Base-by-base conservation (phyloP, 2,329 filamentous ascomycete species). In the Sclerotinia trifoliorum region DNA sequence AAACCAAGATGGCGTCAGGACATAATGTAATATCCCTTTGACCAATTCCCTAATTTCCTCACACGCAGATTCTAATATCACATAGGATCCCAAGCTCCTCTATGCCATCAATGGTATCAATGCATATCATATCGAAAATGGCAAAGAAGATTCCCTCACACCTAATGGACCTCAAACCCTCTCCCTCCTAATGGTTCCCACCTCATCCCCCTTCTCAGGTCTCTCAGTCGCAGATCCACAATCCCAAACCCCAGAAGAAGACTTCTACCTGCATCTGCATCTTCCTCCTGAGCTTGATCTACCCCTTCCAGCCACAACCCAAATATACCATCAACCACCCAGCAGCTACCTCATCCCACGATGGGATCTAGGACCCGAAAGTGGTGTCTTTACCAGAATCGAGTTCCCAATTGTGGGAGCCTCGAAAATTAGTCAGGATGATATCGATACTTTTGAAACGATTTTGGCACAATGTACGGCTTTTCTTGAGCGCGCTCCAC, bases 381-480 rank as follows among this genome's bases (percentile, higher is more conserved):
- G 89, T 72, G 94, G 93, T 69, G 92, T 93, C 24, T 98, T 98
- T 77, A 97, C 94, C 26, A 86, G 93, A 67, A 93, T 99, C 77
- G 91, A 97, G 78, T 98, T 99, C 73, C 94, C 94, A 0, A 78
- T 84, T 3, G 82, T 91, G 32, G 92, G 92, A 26, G 88, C 83
- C 70, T 88, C 91, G 46, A 83, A 86, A 46, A 90, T 91, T 35
- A 86, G 91, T 11, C 93, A 97, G 78, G 94, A 98, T 78, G 94
- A 97, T 78, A 84, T 96, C 54, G 93, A 97, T 77, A 98, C 94
- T 0, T 98, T 97, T 76, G 94, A 98, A 82, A 97, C 94, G 3
- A 98, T 98, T 72, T 84, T 98, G 63, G 94, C 94, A n/a, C 93
- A 98, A 80, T 98, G 94, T 80, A 98, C 94, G 2, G 92, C 94